phyloP scores from a whole-genome alignment of 768 basidiomycete species.

The Ramaria sp. region DNA sequence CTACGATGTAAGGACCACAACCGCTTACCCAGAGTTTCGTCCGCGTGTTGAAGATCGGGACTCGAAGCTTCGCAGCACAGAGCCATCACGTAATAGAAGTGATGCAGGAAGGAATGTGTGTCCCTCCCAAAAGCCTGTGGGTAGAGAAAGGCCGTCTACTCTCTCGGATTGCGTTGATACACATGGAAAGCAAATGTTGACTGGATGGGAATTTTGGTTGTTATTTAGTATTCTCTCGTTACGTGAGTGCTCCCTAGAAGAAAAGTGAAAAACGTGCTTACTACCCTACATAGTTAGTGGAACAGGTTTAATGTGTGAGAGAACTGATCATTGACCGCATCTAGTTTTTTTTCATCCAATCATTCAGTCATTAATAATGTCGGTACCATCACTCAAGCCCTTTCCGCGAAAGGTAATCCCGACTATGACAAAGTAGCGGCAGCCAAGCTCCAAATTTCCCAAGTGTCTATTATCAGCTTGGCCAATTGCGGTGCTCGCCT shows the following conservation, averaged over 20 bases:
- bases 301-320: conserved; percentile 66
- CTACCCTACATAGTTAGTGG: conserved; percentile 39
- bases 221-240: conserved; percentile 44
- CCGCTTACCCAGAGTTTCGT: not conserved
- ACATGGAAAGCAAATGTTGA: conserved; percentile 40
- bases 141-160: conserved; percentile 10
- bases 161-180: conserved; percentile 28
- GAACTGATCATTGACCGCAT: not conserved
- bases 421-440: conserved; percentile 59
- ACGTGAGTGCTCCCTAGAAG: conserved; percentile 29
- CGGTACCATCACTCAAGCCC: conserved; percentile 63
- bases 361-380: conserved; percentile 72
- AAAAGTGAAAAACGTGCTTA: not conserved
- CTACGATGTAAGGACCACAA: not conserved
- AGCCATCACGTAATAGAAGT: conserved; percentile 17
- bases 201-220: conserved; percentile 51
- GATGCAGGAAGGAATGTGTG: not conserved
- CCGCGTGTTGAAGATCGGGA: not conserved
- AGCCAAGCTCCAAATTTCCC: conserved; percentile 66
- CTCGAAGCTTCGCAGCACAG: conserved; percentile 7
- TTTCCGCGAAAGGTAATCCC: conserved; percentile 49
- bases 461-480: conserved; percentile 75
- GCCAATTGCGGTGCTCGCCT: conserved; percentile 77
- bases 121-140: not conserved
- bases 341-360: conserved; percentile 1